These are phyloP conservation scores for Neofusicoccum ribis DNA, from an alignment of 2,329 filamentous ascomycete species.

Conservation along the genomic window DNA sequence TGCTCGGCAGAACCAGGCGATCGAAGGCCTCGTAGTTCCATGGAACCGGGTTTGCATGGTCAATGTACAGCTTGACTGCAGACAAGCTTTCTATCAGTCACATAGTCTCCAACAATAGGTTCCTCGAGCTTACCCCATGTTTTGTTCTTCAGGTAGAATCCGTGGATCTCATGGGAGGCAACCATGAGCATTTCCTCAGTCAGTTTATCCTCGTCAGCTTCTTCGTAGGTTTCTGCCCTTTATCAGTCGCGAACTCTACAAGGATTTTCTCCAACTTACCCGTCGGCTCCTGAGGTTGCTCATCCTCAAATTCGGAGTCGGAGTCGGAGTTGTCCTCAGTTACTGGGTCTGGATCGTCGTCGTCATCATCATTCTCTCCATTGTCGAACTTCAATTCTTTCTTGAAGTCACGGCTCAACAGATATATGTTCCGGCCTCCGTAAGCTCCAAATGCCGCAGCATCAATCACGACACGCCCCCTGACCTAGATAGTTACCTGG, in stretches of 20 bases:
- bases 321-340: background rate
- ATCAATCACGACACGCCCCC: constrained; percentile 55
- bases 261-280: background rate
- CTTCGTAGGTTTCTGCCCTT: background rate
- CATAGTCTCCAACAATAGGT: background rate
- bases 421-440: background rate
- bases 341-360: background rate
- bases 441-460: constrained; percentile 23
- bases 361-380: background rate
- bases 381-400: background rate
- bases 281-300: background rate
- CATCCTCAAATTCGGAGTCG: background rate
- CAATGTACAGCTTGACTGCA: constrained; percentile 21
- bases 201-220: background rate
- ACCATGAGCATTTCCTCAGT: constrained; percentile 25
- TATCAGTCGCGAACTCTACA: background rate
- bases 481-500: constrained; percentile 41
- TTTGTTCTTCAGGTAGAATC: constrained; percentile 35
- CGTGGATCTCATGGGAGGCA: constrained; percentile 30
- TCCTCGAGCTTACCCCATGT: constrained; percentile 27
- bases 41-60: constrained; percentile 28
- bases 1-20: constrained; percentile 31
- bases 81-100: background rate
- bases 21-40: constrained; percentile 35
- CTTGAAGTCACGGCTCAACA: background rate